Evolutionary conservation across 805 yeast genomes (phyloP), one percentile per base, ranked within the genome.

Genomic region (Danielia oregonensis): DNA sequence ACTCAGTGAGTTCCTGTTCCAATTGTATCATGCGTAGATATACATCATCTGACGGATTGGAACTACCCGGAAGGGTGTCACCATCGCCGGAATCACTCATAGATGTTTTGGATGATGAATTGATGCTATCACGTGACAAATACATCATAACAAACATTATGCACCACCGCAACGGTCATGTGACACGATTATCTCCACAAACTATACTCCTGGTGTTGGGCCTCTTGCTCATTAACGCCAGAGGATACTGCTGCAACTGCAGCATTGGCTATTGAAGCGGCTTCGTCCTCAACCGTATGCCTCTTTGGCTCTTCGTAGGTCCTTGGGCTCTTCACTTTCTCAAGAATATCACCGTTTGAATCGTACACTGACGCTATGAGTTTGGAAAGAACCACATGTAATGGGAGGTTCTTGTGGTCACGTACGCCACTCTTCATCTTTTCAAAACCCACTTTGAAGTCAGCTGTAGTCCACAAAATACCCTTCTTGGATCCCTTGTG

Each of bases 381-480:
- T 33, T 43, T 42, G 22, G 46, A 17, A 17, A 47, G 36, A 21
- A 33, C 23, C 17, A 36, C 14, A 14, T 45, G 48, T 6, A 46
- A 35, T 4, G 48, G 39, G 5, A 43, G 30, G 19, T 27, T 36
- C 33, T 40, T 40, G 33, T 70, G 33, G 36, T 76, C 82, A 34
- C 75, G 68, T 9, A 79, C 59, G 4, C 70, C 60, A 6, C 68
- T 46, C 46, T 74, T 72, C 75, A 82, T 68, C 40, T 71, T 73
- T 36, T 78, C 85, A 50, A 78, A 83, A 28, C 79, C 78, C 11
- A 70, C 65, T 40, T 70, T 69, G 41, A 83, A 69, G 56, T 85
- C 93, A 2, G 69, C 50, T 1, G 81, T 79, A 2, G 70, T 63
- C 86, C 86, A 82, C 27, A 35, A 36, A 30, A 28, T 40, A 39